Evolutionary conservation across 2,329 filamentous ascomycete genomes (phyloP), one percentile per base, ranked within the genome.

Genomic region (Aspergillus fumigatus): DNA sequence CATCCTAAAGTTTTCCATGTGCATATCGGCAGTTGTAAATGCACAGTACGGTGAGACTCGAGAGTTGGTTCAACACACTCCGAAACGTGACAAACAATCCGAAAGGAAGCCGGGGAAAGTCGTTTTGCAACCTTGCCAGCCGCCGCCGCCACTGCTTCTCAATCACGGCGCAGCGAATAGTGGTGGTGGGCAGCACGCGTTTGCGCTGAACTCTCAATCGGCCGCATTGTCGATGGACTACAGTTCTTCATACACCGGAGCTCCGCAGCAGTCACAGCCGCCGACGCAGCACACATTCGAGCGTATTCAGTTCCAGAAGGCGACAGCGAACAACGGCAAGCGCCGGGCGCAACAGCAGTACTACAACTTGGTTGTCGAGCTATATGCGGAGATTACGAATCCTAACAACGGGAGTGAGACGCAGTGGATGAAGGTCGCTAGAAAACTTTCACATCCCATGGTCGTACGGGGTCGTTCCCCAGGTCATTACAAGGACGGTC

Each of bases 321-420:
- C 92, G 1, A 96, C 92, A 0, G 90, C 91, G 25, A 97, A 96
- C 76, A 97, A 97, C 64, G 92, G 92, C 49, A 96, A 96, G 73
- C 83, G 92, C 63, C 82, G 92, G 55, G 92, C 92, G 1, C 90
- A 92, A 19, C 92, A 97, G 69, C 92, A 96, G 66, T 96, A 92
- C 72, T 96, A 95, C 68, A 90, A 94, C 66, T 80, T 97, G n/a
- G 84, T 95, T 48, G 87, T 96, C 3, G 91, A 96, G 70, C 83
- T 95, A 1, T 90, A 85, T 73, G 90, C 84, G 7, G 86, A 92
- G 61, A 77, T 90, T 7, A 81, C 84, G 2, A 69, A 66, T 38
- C 59, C 65, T 6, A 54, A 64, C 11, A 64, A 68, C 74, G 63
- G 74, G 56, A 57, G 69, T 63, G 71, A 77, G 19, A 80, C 84